A percentile compares a stretch with the other conserved stretches of the same genome.
Conservation (phyloP, 2,329 filamentous ascomycete species). For the Pyrenophora seminiperda region DNA sequence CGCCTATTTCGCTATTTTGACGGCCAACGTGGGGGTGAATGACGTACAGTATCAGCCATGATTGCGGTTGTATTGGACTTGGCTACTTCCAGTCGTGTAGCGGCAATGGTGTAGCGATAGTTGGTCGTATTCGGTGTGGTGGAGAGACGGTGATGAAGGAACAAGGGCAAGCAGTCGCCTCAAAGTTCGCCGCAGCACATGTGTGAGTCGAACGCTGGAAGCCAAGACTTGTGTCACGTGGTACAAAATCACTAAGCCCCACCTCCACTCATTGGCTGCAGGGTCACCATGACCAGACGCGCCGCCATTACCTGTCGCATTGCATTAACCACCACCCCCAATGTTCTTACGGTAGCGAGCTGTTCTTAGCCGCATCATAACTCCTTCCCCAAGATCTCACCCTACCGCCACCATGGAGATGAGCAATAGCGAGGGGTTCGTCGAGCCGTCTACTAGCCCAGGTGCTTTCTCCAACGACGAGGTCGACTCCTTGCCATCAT, state of each 20-base stretch:
- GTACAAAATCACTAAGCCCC: conserved; percentile 22
- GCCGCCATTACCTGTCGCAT: conserved; percentile 10
- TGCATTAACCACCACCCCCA: conserved; percentile 8
- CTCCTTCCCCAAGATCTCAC: background rate
- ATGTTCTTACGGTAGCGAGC: conserved; percentile 30
- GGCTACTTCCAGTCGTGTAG: conserved; percentile 6
- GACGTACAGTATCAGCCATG: conserved; percentile 58
- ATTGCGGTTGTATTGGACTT: conserved; percentile 48
- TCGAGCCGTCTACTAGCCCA: conserved; percentile 30
- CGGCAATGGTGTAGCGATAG: background rate
- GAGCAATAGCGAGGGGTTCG: conserved; percentile 46
- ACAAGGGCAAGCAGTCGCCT: conserved; percentile 1
- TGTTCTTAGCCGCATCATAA: background rate
- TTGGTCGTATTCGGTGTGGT: background rate
- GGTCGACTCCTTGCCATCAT: conserved; percentile 57
- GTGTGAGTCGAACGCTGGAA: conserved; percentile 24
- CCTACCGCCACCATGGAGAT: conserved; percentile 39
- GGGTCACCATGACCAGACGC: conserved; percentile 24
- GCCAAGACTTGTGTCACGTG: conserved; percentile 31
- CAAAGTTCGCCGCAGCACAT: conserved; percentile 18
- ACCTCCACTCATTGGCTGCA: conserved; percentile 34
- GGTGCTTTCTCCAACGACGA: conserved; percentile 45
- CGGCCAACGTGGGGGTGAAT: conserved; percentile 30
- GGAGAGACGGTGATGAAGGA: conserved; percentile 1
- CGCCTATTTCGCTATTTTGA: conserved; percentile 23